Percentiles rank a stretch among this genome's conserved stretches.
phyloP scores from a whole-genome alignment of 768 basidiomycete species.

The Naganishia vaughanmartiniae region DNA sequence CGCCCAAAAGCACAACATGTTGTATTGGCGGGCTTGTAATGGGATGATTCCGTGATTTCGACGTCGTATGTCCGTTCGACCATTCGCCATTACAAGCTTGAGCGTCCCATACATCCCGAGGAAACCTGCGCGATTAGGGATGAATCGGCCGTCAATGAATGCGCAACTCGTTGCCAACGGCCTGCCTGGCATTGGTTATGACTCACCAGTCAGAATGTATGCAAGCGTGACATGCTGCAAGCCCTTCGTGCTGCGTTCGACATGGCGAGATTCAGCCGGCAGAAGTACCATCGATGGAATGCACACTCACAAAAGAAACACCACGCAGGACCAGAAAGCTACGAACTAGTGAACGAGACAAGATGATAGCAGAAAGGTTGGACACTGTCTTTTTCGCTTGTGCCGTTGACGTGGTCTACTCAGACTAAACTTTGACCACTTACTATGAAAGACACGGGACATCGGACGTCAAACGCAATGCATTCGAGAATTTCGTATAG shows the following conservation, averaged over 20 bases:
- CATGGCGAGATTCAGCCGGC: not conserved
- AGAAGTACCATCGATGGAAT: not conserved
- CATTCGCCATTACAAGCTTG: not conserved
- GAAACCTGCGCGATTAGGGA: not conserved
- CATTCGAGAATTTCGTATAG: slow-evolving; percentile 7
- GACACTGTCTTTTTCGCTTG: not conserved
- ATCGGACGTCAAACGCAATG: not conserved
- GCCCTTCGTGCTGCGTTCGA: not conserved
- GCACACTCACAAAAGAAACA: slow-evolving; percentile 3
- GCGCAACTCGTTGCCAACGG: too few relatives aligned
- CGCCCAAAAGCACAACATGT: slow-evolving; percentile 13
- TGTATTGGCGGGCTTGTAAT: not conserved
- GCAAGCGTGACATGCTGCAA: slow-evolving; percentile 2
- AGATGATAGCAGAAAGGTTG: not conserved
- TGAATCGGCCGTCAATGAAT: too few relatives aligned
- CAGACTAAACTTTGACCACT: not conserved
- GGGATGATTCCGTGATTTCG: not conserved
- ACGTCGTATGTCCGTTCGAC: not conserved
- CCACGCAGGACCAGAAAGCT: not conserved
- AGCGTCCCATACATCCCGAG: slow-evolving; percentile 2
- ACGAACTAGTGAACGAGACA: not conserved
- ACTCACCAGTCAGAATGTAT: slow-evolving; percentile 2
- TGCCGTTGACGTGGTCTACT: not conserved
- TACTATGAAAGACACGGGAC: not conserved
- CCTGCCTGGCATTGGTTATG: not conserved